Conservation (phyloP, 495 filamentous ascomycete species). For the Neurospora sp. region DNA sequence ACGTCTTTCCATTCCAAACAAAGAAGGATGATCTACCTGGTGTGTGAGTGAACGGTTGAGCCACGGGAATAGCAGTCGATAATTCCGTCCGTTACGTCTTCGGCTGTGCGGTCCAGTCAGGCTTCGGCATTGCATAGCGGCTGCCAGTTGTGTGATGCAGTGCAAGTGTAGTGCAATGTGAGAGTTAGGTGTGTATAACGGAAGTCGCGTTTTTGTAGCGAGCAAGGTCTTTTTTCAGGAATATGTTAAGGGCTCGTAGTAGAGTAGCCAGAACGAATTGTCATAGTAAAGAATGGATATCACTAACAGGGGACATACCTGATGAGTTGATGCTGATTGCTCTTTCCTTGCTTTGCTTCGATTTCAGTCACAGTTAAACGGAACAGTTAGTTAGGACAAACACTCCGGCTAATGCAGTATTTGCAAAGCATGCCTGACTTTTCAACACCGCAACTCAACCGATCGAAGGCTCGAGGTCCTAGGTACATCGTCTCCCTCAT, state of each 20-base stretch:
- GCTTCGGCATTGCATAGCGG: background rate
- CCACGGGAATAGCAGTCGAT: background rate
- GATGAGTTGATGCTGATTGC: background rate
- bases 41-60: no score
- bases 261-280: background rate
- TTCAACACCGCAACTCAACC: background rate
- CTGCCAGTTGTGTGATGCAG: background rate
- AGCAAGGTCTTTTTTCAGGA: no score
- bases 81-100: background rate
- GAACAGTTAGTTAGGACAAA: no score
- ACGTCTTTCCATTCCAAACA: background rate
- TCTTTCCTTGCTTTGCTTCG: background rate
- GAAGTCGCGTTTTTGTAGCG: background rate
- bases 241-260: background rate
- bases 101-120: background rate
- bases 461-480: background rate
- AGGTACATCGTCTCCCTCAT: background rate
- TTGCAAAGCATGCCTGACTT: background rate
- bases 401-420: background rate
- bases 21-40: no score
- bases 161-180: background rate
- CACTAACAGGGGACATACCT: no score
- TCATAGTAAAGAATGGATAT: background rate
- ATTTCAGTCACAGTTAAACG: no score
- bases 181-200: background rate